These are phyloP conservation scores for Tolypocladium nubicola DNA, from an alignment of 2,329 filamentous ascomycete genomes.

Conservation along the genomic window DNA sequence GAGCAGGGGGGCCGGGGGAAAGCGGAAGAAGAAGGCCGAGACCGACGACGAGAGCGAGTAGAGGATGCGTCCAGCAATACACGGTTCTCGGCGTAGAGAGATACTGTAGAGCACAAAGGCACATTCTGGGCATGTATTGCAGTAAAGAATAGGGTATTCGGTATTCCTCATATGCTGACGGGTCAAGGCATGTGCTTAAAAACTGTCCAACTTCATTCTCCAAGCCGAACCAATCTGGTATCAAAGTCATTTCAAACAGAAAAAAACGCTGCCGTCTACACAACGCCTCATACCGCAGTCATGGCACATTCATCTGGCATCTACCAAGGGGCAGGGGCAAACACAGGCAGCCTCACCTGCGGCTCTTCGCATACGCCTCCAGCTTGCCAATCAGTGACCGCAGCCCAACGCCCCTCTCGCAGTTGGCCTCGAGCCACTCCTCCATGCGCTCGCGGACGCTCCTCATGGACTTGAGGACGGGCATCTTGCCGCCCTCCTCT, in stretches of 20 bases:
- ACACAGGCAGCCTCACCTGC: slow-evolving; percentile 12
- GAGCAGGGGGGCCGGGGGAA: slow-evolving; percentile 3
- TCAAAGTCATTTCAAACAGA: background rate
- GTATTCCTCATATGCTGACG: background rate
- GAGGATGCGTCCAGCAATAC: background rate
- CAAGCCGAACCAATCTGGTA: background rate
- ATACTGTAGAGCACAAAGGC: background rate
- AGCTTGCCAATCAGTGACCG: slow-evolving; percentile 58
- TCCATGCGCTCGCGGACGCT: slow-evolving; percentile 71
- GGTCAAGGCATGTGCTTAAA: background rate
- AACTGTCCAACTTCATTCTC: background rate
- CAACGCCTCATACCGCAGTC: background rate
- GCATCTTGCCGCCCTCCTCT: slow-evolving; percentile 60
- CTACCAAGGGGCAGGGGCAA: background rate
- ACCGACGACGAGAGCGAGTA: slow-evolving; percentile 14
- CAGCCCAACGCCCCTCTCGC: slow-evolving; percentile 69
- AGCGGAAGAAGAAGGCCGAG: slow-evolving; percentile 25
- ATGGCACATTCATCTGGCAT: background rate
- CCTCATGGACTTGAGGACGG: slow-evolving; percentile 61
- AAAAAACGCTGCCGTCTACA: background rate
- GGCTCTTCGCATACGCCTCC: slow-evolving; percentile 35
- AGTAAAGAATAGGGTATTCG: background rate
- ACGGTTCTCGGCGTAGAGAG: no score
- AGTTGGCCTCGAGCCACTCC: slow-evolving; percentile 66
- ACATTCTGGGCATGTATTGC: background rate